phyloP scores from a whole-genome alignment of 163 green algal species.

The Botryococcus braunii region DNA sequence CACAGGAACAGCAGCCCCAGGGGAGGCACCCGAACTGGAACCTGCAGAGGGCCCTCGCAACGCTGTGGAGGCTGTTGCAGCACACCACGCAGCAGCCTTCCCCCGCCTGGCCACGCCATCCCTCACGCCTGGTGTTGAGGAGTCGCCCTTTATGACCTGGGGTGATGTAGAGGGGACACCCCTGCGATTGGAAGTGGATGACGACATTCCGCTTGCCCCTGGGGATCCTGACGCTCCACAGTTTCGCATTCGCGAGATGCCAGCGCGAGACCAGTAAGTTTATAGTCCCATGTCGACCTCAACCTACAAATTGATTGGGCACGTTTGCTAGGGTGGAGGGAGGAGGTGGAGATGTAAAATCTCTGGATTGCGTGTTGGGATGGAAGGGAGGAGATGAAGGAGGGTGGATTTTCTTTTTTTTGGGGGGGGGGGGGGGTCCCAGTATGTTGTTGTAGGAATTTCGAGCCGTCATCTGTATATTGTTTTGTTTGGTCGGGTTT shows the following conservation, averaged over 20 bases:
- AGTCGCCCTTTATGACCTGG: conserved; percentile 88
- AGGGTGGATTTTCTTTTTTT: too few species aligned
- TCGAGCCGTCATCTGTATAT: too few species aligned
- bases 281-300: too few species aligned
- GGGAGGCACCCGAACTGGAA: not conserved
- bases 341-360: too few species aligned
- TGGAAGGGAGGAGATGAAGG: too few species aligned
- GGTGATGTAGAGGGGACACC: conserved; percentile 58
- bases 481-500: too few species aligned
- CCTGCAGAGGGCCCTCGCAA: conserved; percentile 5
- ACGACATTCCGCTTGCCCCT: conserved; percentile 12
- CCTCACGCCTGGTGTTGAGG: conserved; percentile 47
- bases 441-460: too few species aligned
- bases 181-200: conserved; percentile 20
- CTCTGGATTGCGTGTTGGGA: too few species aligned
- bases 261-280: too few species aligned
- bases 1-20: not conserved
- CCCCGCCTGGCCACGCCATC: conserved; percentile 46
- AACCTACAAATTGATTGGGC: too few species aligned
- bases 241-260: conserved; percentile 10
- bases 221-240: not conserved
- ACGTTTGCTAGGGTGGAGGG: too few species aligned
- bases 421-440: too few species aligned
- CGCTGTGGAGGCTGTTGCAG: conserved; percentile 9
- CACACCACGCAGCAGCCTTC: conserved; percentile 2